Evolutionary conservation across 108 stramenopile species (phyloP).

Genomic region (Skeletonema potamos): DNA sequence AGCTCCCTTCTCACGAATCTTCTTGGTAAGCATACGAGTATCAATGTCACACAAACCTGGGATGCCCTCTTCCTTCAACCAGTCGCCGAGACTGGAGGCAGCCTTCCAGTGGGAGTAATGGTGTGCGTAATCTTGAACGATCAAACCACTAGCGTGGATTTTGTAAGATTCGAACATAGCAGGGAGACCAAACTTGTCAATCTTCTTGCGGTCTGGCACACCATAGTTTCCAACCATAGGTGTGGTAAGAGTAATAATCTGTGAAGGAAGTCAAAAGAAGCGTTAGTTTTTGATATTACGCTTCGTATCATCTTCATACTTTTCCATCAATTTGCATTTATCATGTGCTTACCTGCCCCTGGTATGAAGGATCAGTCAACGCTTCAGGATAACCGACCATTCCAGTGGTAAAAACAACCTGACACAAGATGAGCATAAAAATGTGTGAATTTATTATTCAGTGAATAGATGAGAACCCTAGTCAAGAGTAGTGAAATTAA

Average conservation of each 20-base stretch:
- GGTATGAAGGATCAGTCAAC: constrained; percentile 98
- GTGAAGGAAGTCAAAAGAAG: not conserved
- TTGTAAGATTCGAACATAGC: constrained; percentile 91
- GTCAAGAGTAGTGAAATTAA: not conserved
- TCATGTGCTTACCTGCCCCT: constrained; percentile 80
- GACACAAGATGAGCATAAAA: not conserved
- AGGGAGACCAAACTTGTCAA: constrained; percentile 88
- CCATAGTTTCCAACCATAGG: constrained; percentile 99
- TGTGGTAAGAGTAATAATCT: constrained; percentile 89
- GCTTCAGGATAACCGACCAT: constrained; percentile 99
- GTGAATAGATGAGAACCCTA: not conserved
- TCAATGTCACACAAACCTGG: constrained; percentile 95
- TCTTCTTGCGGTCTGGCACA: constrained; percentile 82
- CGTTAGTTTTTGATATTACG: not conserved
- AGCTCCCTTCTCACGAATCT: constrained; percentile 94
- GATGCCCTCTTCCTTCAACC: constrained; percentile 95
- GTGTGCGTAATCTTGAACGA: constrained; percentile 93
- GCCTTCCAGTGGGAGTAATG: constrained; percentile 97
- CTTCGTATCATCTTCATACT: not conserved
- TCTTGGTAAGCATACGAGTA: constrained; percentile 96
- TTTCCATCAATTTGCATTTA: not conserved
- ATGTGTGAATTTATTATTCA: constrained; percentile 1
- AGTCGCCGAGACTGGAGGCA: constrained; percentile 87
- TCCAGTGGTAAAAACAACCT: constrained; percentile 99
- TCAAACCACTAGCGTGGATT: constrained; percentile 92